Percentiles rank a stretch among this genome's conserved stretches.
Evolutionary conservation across 2,329 filamentous ascomycete species (phyloP).

Genomic region (Fusarium chaquense): DNA sequence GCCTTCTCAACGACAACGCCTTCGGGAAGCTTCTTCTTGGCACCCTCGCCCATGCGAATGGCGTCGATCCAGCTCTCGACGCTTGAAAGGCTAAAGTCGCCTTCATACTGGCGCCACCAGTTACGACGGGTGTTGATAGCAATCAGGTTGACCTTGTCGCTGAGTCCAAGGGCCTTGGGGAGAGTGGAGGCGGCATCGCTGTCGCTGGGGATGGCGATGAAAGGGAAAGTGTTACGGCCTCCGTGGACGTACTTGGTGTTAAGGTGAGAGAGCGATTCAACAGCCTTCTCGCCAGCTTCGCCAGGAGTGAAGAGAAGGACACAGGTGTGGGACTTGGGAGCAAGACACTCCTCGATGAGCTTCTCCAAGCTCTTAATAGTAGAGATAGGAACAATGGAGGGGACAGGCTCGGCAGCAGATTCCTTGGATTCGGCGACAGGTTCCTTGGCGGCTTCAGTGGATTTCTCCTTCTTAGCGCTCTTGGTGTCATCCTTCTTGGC

Average conservation of each 20-base stretch:
- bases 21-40: conserved; percentile 79
- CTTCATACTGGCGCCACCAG: conserved; percentile 85
- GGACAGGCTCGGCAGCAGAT: conserved; percentile 46
- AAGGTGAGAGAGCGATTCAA: conserved; percentile 77
- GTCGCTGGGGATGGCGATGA: conserved; percentile 77
- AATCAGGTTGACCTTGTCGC: conserved; percentile 75
- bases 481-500: conserved; percentile 56
- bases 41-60: conserved; percentile 89
- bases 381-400: conserved; percentile 70
- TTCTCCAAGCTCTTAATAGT: conserved; percentile 72
- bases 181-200: conserved; percentile 58
- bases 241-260: conserved; percentile 78
- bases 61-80: conserved; percentile 90
- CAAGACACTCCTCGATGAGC: conserved; percentile 78
- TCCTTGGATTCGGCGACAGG: conserved; percentile 45
- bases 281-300: conserved; percentile 65
- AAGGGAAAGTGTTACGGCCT: conserved; percentile 80
- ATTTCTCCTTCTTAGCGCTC: conserved; percentile 47
- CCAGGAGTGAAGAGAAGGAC: conserved; percentile 79
- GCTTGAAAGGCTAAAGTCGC: conserved; percentile 68
- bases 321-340: conserved; percentile 82
- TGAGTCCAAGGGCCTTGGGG: conserved; percentile 66
- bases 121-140: conserved; percentile 85
- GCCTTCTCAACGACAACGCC: conserved; percentile 62
- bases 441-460: conserved; percentile 48